Evolutionary conservation across 306 rosid genomes (phyloP), one percentile per base, ranked within the genome.

Genomic region (Betula pendula): DNA sequence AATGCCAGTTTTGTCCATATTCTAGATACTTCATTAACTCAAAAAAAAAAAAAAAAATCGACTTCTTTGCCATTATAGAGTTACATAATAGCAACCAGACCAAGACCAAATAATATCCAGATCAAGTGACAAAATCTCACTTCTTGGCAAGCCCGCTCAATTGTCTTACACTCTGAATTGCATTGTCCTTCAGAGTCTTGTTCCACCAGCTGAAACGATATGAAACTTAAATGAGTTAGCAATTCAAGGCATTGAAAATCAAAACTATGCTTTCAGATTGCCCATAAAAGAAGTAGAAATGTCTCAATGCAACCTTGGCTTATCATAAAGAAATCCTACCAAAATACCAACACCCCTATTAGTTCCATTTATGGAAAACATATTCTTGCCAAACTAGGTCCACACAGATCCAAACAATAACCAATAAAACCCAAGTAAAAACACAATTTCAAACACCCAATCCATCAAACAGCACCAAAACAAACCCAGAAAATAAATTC

Each of bases 171-270:
- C 85, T 95, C 90, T 14, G 98, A 95, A 81, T 95, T 87, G 86
- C 98, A 95, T 70, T 95, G 98, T 72, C 98, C 98, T 88, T 95
- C 98, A 49, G 97, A 83, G 67, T 84, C 90, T 87, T 95, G 97
- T 59, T 92, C 97, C 59, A 79, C 97, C 67, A 95, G 85, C 98
- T 95, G 89, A 78, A 60, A 71, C 76, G 24, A 72, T 68, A 80
- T 13, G 24, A 16, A 51, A 52, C 45, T 58, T 49, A 50, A 43
- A 76, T 70, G 69, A 71, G 42, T 43, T 35, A 66, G 68, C 5
- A 59, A 63, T 17, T 59, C 44, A 47, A 80, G n/a, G 47, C 70
- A 68, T 73, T 67, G 71, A 40, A 38, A 40, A 33, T 59, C 59
- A 31, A 48, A 20, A 25, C 14, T 31, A 55, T 22, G 27, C 5